These are phyloP conservation scores for Spathaspora sp. DNA, from an alignment of 805 yeast genomes.

Conservation along the genomic window DNA sequence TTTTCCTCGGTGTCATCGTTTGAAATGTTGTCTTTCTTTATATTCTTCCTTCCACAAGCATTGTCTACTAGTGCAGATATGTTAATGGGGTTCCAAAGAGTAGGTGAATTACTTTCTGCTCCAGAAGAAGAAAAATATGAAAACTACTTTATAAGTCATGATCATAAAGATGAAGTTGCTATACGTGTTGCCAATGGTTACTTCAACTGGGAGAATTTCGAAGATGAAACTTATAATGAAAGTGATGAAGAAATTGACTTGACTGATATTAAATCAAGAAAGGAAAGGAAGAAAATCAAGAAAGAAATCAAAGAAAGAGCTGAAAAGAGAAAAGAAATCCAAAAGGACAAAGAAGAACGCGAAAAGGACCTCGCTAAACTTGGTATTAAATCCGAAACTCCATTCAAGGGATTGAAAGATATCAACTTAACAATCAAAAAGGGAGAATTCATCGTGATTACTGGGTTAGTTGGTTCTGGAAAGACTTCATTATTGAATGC, in stretches of 20 bases:
- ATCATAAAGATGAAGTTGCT: slow-evolving; percentile 17
- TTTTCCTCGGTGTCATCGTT: slow-evolving; percentile 67
- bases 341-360: slow-evolving; percentile 4
- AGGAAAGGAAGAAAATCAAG: slow-evolving; percentile 18
- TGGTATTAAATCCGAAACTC: background rate
- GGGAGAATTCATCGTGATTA: slow-evolving; percentile 71
- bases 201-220: slow-evolving; percentile 4
- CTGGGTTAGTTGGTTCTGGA: slow-evolving; percentile 83
- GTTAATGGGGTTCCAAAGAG: slow-evolving; percentile 53
- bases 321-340: slow-evolving; percentile 2
- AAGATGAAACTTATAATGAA: slow-evolving; percentile 8
- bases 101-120: slow-evolving; percentile 46
- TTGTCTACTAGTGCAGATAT: slow-evolving; percentile 65
- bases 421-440: slow-evolving; percentile 51
- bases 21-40: slow-evolving; percentile 54
- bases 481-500: slow-evolving; percentile 72
- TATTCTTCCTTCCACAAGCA: slow-evolving; percentile 63
- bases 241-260: slow-evolving; percentile 11
- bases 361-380: slow-evolving; percentile 1
- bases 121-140: slow-evolving; percentile 26
- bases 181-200: slow-evolving; percentile 8
- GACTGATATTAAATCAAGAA: slow-evolving; percentile 5
- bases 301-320: slow-evolving; percentile 5
- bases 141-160: background rate
- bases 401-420: slow-evolving; percentile 39